Evolutionary conservation across 2,329 filamentous ascomycete genomes (phyloP).

Genomic region (Phyllosticta citriasiana): DNA sequence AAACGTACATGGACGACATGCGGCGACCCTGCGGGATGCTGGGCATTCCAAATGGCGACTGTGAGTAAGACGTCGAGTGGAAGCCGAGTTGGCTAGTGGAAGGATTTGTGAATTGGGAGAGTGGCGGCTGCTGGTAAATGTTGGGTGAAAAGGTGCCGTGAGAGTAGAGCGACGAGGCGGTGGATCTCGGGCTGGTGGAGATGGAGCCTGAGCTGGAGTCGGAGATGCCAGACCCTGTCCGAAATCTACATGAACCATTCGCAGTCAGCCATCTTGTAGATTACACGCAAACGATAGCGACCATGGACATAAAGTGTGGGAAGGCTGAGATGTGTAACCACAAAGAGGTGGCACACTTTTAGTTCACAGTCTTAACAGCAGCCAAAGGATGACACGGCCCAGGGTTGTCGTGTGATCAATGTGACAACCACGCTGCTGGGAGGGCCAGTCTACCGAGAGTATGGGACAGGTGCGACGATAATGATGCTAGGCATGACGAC

Average conservation of each 20-base stretch:
- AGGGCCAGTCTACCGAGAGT: slow-evolving; percentile 28
- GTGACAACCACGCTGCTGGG: slow-evolving; percentile 31
- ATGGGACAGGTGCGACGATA: slow-evolving; percentile 28
- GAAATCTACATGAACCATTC: slow-evolving; percentile 7
- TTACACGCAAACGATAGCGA: slow-evolving; percentile 8
- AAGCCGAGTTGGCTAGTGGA: slow-evolving; percentile 21
- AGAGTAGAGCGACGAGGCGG: slow-evolving; percentile 38
- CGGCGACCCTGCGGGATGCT: slow-evolving; percentile 16
- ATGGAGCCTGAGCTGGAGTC: slow-evolving; percentile 48
- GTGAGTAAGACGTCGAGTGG: slow-evolving; percentile 23
- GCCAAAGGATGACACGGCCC: slow-evolving; percentile 24
- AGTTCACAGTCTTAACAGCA: slow-evolving; percentile 27
- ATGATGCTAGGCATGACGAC: slow-evolving; percentile 26
- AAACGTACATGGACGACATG: slow-evolving; percentile 35
- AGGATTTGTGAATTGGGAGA: slow-evolving; percentile 26
- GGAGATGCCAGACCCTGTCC: slow-evolving; percentile 32
- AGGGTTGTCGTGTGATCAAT: slow-evolving; percentile 37
- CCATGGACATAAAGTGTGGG: slow-evolving; percentile 9
- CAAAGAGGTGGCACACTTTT: slow-evolving; percentile 27
- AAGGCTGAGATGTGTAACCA: slow-evolving; percentile 26
- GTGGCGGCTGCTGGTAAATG: slow-evolving; percentile 22
- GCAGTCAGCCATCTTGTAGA: slow-evolving; percentile 8
- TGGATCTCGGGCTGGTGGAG: slow-evolving; percentile 43
- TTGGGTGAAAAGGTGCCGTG: slow-evolving; percentile 22
- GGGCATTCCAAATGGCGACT: slow-evolving; percentile 24